A percentile compares a stretch with the other conserved stretches of the same genome.
phyloP scores from a whole-genome alignment of 257 asterid species.

The Capsicum pubescens region DNA sequence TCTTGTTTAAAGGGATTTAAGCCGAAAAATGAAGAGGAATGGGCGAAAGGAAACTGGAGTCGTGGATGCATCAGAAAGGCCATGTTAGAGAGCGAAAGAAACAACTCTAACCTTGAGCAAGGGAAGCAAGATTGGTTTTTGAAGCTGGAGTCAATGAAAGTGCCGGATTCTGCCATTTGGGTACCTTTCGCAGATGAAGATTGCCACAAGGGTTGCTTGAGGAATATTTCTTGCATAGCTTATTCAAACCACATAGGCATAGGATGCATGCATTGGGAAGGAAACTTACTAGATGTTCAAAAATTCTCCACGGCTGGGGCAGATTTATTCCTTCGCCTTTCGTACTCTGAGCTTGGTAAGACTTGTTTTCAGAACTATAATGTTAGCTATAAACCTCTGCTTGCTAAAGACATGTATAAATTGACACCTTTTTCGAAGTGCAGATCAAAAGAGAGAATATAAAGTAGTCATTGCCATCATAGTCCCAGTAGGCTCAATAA shows the following conservation, averaged over 20 bases:
- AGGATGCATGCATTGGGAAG: constrained; percentile 44
- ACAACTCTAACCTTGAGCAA: constrained; percentile 32
- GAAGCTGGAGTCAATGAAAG: constrained; percentile 45
- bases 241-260: constrained; percentile 36
- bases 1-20: constrained; percentile 45
- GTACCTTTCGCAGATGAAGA: constrained; percentile 33
- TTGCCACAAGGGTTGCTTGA: constrained; percentile 50
- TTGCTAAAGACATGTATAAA: not conserved
- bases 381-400: not conserved
- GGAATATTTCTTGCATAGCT: constrained; percentile 39
- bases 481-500: constrained; percentile 40
- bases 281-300: constrained; percentile 46
- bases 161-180: constrained; percentile 48
- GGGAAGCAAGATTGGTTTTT: constrained; percentile 50
- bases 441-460: constrained; percentile 39
- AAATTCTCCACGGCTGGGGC: constrained; percentile 44
- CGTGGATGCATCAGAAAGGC: constrained; percentile 48
- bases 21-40: constrained; percentile 42
- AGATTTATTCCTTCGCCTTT: constrained; percentile 54
- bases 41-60: constrained; percentile 54
- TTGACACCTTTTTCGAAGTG: constrained; percentile 17
- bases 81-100: constrained; percentile 38
- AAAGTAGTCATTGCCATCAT: constrained; percentile 39
- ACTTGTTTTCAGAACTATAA: not conserved
- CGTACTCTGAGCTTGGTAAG: constrained; percentile 58